Percentiles rank a stretch among this genome's conserved stretches.
Evolutionary conservation across 805 yeast genomes (phyloP).

Genomic region (Torulaspora gathmanii): DNA sequence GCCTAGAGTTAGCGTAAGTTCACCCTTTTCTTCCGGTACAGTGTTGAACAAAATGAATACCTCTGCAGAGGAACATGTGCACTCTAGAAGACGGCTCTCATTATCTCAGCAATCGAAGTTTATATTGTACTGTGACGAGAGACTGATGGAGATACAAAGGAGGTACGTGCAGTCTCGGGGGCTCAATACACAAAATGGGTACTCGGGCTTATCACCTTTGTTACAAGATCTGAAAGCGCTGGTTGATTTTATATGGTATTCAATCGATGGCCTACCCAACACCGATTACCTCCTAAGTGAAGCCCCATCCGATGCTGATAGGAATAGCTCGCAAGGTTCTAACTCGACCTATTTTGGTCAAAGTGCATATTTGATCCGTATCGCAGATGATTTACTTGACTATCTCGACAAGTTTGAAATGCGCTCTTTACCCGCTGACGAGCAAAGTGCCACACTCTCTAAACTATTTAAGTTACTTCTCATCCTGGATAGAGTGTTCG

Average conservation of each 20-base stretch:
- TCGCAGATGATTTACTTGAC: slow-evolving; percentile 65
- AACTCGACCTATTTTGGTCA: slow-evolving; percentile 49
- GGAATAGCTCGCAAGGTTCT: slow-evolving; percentile 6
- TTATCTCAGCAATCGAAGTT: slow-evolving; percentile 53
- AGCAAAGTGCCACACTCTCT: slow-evolving; percentile 31
- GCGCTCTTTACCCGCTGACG: slow-evolving; percentile 15
- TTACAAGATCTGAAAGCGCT: slow-evolving; percentile 45
- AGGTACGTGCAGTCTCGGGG: slow-evolving; percentile 46
- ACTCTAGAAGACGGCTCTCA: slow-evolving; percentile 34
- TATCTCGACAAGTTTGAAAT: slow-evolving; percentile 45
- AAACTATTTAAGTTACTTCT: slow-evolving; percentile 38
- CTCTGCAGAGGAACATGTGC: background rate
- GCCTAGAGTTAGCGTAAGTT: slow-evolving; percentile 29
- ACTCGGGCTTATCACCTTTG: slow-evolving; percentile 35
- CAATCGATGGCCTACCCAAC: slow-evolving; percentile 41
- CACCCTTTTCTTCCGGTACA: slow-evolving; percentile 31
- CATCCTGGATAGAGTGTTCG: slow-evolving; percentile 42
- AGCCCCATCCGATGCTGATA: slow-evolving; percentile 10
- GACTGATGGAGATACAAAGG: slow-evolving; percentile 51
- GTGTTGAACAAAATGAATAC: slow-evolving; percentile 7
- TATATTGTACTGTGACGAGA: slow-evolving; percentile 50
- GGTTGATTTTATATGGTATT: slow-evolving; percentile 57
- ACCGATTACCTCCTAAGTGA: slow-evolving; percentile 24
- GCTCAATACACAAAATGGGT: slow-evolving; percentile 32
- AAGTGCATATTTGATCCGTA: slow-evolving; percentile 52